Percentiles rank a stretch among this genome's conserved stretches.
phyloP scores from a whole-genome alignment of 345 rosid species.

The Moricandia arvensis region DNA sequence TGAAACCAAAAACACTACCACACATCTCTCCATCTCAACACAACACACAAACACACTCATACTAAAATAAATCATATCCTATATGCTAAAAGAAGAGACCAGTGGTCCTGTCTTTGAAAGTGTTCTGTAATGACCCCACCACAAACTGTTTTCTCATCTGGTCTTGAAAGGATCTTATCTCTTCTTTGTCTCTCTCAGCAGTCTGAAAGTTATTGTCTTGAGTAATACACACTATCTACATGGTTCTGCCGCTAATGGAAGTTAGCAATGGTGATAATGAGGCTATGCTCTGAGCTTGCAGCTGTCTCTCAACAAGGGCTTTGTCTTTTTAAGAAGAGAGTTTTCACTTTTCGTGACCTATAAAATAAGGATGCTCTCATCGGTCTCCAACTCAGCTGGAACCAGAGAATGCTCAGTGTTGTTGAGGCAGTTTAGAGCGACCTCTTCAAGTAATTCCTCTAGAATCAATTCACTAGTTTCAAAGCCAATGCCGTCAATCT shows the following conservation, averaged over 20 bases:
- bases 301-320: slow-evolving; percentile 4
- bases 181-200: slow-evolving; percentile 8
- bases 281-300: slow-evolving; percentile 9
- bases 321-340: slow-evolving; percentile 5
- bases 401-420: slow-evolving; percentile 13
- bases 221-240: slow-evolving; percentile 36
- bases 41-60: slow-evolving; percentile 30
- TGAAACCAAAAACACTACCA: slow-evolving; percentile 23
- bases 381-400: slow-evolving; percentile 38
- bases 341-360: slow-evolving; percentile 5
- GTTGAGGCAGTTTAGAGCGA: slow-evolving; percentile 36
- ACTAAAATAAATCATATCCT: slow-evolving; percentile 17
- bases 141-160: slow-evolving; percentile 20
- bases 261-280: slow-evolving; percentile 27
- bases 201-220: slow-evolving; percentile 30
- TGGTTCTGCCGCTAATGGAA: slow-evolving; percentile 26
- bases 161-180: slow-evolving; percentile 29
- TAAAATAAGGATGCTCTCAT: slow-evolving; percentile 24
- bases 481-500: slow-evolving; percentile 47
- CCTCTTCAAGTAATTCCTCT: slow-evolving; percentile 61
- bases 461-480: slow-evolving; percentile 66
- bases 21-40: slow-evolving; percentile 20
- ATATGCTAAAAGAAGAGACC: slow-evolving; percentile 26
- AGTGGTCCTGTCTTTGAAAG: slow-evolving; percentile 24
- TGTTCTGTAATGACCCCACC: slow-evolving; percentile 31